These are phyloP conservation scores for Malassezia dermatis DNA, from an alignment of 1,284 basidiomycete species.

Conservation along the genomic window DNA sequence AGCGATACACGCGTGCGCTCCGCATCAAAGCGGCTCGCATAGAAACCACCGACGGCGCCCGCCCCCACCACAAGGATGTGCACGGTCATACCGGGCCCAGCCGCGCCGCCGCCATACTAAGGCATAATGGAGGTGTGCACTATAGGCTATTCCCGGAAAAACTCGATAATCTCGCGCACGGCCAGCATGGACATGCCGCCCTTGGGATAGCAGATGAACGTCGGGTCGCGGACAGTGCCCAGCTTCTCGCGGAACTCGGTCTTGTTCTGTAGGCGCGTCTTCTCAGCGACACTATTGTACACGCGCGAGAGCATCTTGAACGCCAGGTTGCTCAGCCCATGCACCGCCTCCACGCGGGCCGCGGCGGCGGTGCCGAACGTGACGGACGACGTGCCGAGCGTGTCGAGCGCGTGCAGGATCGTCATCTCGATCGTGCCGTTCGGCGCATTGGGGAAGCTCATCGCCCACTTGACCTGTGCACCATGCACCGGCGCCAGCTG, in stretches of 20 bases:
- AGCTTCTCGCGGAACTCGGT: constrained; percentile 42
- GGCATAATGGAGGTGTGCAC: background rate
- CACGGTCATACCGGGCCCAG: background rate
- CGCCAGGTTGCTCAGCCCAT: constrained; percentile 31
- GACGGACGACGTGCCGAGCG: constrained; percentile 50
- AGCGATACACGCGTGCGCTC: constrained; percentile 47
- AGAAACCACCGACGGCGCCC: constrained; percentile 51
- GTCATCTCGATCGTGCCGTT: constrained; percentile 53
- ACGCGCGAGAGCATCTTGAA: constrained; percentile 29
- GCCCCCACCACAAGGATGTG: constrained; percentile 48
- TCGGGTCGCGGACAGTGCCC: constrained; percentile 30
- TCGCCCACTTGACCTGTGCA: constrained; percentile 57
- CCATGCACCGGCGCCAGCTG: constrained; percentile 54
- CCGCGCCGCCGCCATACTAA: background rate
- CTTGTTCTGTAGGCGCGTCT: constrained; percentile 32
- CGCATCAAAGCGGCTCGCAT: constrained; percentile 42
- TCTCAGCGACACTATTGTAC: constrained; percentile 28
- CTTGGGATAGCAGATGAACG: constrained; percentile 35
- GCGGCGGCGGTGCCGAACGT: constrained; percentile 49
- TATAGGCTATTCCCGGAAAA: constrained; percentile 21
- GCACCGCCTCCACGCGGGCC: constrained; percentile 25
- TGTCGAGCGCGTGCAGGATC: constrained; percentile 52
- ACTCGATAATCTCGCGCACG: constrained; percentile 34
- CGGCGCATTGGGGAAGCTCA: constrained; percentile 56
- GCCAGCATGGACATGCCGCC: constrained; percentile 33